Percentiles rank a stretch among this genome's conserved stretches.
Conservation (phyloP, 2,329 filamentous ascomycete species). For the Nannizziopsis barbatae region DNA sequence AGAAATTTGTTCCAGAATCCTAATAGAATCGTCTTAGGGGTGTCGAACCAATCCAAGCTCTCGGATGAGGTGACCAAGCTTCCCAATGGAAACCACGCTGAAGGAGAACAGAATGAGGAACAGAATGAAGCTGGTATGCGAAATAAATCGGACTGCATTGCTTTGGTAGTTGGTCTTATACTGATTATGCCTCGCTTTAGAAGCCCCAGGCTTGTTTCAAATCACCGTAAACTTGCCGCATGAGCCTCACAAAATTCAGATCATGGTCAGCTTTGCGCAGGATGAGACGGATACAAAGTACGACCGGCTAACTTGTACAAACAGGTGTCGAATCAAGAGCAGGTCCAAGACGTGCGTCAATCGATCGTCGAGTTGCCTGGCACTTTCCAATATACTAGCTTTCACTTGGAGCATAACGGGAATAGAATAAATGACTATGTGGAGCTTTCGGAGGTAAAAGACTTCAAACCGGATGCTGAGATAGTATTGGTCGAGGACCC, state of each 20-base stretch:
- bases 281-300: slow-evolving; percentile 11
- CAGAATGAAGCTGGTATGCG: slow-evolving; percentile 17
- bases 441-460: slow-evolving; percentile 78
- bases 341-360: slow-evolving; percentile 93
- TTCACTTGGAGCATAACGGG: slow-evolving; percentile 87
- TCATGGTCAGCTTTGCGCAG: slow-evolving; percentile 56
- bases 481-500: slow-evolving; percentile 80
- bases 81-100: slow-evolving; percentile 27
- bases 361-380: slow-evolving; percentile 86
- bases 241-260: slow-evolving; percentile 64
- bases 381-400: slow-evolving; percentile 96
- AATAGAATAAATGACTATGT: slow-evolving; percentile 90
- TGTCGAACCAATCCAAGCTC: slow-evolving; percentile 10
- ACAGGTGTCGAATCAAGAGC: slow-evolving; percentile 83
- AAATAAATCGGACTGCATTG: not conserved
- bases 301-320: slow-evolving; percentile 18
- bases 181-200: slow-evolving; percentile 4
- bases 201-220: slow-evolving; percentile 46
- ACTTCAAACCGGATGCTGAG: slow-evolving; percentile 63
- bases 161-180: not conserved
- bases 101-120: slow-evolving; percentile 28
- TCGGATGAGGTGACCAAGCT: slow-evolving; percentile 16
- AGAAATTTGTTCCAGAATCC: not conserved
- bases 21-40: slow-evolving; percentile 5
- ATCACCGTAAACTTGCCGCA: slow-evolving; percentile 75